These are phyloP conservation scores for Groenewaldozyma salmanticensis DNA, from an alignment of 805 yeast genomes.

Conservation along the genomic window DNA sequence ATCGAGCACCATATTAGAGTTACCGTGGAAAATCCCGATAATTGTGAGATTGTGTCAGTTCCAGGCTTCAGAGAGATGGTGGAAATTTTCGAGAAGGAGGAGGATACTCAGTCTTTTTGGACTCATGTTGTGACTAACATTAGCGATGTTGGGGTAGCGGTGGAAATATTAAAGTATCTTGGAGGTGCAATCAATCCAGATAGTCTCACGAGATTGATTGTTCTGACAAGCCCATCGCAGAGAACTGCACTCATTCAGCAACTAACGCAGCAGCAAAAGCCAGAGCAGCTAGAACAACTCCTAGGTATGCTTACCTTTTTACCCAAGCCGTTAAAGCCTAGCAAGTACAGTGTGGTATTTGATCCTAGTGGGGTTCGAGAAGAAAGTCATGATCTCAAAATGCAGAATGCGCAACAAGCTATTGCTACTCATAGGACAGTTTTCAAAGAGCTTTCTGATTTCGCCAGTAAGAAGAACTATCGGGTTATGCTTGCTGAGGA, in stretches of 20 bases:
- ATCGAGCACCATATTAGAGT: constrained; percentile 23
- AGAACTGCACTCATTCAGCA: constrained; percentile 10
- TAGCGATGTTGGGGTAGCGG: constrained; percentile 14
- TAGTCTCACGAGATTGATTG: constrained; percentile 7
- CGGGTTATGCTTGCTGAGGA: constrained; percentile 80
- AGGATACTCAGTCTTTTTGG: constrained; percentile 9
- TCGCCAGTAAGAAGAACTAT: constrained; percentile 11
- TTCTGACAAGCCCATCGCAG: constrained; percentile 16
- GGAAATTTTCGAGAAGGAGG: background rate
- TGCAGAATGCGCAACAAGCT: constrained; percentile 16
- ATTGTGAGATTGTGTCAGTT: constrained; percentile 13
- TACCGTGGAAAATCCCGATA: constrained; percentile 16
- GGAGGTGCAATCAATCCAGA: background rate
- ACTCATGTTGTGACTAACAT: constrained; percentile 25
- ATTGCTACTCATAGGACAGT: constrained; percentile 14
- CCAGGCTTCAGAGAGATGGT: constrained; percentile 4
- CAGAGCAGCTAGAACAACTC: constrained; percentile 1
- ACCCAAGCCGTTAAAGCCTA: constrained; percentile 19
- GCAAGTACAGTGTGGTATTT: constrained; percentile 18
- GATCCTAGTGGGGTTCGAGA: constrained; percentile 17
- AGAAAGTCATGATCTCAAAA: constrained; percentile 17
- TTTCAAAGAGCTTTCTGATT: constrained; percentile 15
- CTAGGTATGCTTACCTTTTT: constrained; percentile 12
- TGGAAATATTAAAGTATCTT: constrained; percentile 10
- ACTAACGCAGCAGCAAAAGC: constrained; percentile 4